Percentiles rank a stretch among this genome's conserved stretches.
Evolutionary conservation across 805 yeast genomes (phyloP).

Genomic region (Candida dendrica): DNA sequence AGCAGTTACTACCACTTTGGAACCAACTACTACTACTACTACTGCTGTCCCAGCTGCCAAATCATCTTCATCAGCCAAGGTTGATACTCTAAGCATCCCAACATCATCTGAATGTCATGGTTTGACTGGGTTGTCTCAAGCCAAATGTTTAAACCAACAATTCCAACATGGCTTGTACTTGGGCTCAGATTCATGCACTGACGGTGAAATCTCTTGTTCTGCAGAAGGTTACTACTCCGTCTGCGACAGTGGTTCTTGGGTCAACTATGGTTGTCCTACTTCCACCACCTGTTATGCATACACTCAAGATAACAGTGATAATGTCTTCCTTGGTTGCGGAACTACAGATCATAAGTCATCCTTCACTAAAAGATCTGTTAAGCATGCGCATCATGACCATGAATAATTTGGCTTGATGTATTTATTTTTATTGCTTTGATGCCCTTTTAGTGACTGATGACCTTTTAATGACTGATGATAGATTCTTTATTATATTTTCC

Average conservation of each 20-base stretch:
- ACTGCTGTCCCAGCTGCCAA: conserved; percentile 2
- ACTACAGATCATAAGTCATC: conserved; percentile 26
- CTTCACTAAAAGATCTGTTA: conserved; percentile 22
- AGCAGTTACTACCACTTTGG: too few relatives aligned
- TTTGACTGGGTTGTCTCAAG: conserved; percentile 32
- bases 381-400: conserved; percentile 5
- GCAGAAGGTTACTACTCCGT: conserved; percentile 44
- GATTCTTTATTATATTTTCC: too few relatives aligned
- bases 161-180: conserved; percentile 34
- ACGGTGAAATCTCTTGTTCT: conserved; percentile 47
- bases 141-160: conserved; percentile 37
- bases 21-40: conserved; percentile 2
- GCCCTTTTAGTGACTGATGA: not conserved
- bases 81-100: not conserved
- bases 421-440: not conserved
- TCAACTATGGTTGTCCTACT: conserved; percentile 45
- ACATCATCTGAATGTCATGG: conserved; percentile 24
- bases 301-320: conserved; percentile 26
- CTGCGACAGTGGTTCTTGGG: conserved; percentile 56
- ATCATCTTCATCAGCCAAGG: conserved; percentile 1
- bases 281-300: conserved; percentile 60
- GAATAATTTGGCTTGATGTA: not conserved
- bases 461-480: too few relatives aligned
- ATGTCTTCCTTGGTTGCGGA: conserved; percentile 43
- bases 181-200: conserved; percentile 37